These are phyloP conservation scores for Mangifera indica DNA, from an alignment of 345 rosid species.

Conservation along the genomic window DNA sequence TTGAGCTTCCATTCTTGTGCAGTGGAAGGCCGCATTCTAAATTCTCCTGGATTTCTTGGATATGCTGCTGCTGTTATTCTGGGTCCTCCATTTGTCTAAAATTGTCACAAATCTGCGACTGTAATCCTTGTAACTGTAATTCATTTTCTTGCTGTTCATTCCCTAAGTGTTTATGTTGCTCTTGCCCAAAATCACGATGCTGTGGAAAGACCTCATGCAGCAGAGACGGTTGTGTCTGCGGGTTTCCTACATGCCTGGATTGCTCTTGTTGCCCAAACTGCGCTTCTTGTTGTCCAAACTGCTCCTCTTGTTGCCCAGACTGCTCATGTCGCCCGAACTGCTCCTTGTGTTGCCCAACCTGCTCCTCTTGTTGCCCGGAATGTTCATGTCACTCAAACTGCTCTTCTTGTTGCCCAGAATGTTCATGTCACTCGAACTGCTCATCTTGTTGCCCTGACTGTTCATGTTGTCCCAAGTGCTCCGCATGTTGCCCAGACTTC, in stretches of 20 bases:
- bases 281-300: neutral
- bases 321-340: too few relatives aligned
- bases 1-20: constrained; percentile 25
- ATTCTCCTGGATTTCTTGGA: constrained; percentile 68
- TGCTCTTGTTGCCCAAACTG: constrained; percentile 41
- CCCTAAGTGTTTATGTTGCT: constrained; percentile 40
- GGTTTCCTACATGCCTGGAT: constrained; percentile 43
- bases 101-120: constrained; percentile 48
- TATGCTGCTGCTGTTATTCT: constrained; percentile 72
- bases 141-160: constrained; percentile 29
- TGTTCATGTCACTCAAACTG: constrained; percentile 40
- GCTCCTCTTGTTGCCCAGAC: neutral
- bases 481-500: constrained; percentile 39
- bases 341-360: neutral
- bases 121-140: constrained; percentile 22
- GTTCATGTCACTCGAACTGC: neutral
- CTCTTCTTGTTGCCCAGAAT: neutral
- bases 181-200: constrained; percentile 44
- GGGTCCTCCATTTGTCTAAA: constrained; percentile 42
- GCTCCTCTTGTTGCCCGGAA: constrained; percentile 29
- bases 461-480: constrained; percentile 31
- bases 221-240: constrained; percentile 43
- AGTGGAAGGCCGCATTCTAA: constrained; percentile 60
- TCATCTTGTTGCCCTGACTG: constrained; percentile 24
- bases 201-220: constrained; percentile 42